Conservation (phyloP, 2,329 filamentous ascomycete genomes). For the Tolypocladium ovalisporum region DNA sequence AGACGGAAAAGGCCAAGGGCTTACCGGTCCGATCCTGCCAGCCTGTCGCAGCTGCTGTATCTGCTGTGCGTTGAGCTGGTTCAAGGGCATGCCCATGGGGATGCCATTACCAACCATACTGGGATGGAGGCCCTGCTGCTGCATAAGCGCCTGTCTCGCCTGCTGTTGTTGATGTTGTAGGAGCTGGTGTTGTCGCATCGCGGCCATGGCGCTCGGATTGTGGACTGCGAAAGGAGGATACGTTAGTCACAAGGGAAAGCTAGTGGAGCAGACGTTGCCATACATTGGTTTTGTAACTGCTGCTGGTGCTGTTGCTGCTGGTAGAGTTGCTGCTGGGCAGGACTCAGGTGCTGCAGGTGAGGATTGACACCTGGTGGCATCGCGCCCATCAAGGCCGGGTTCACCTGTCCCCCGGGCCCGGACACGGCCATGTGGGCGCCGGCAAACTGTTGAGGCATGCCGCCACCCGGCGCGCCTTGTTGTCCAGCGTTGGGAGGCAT, state of each 20-base stretch:
- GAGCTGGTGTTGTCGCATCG: constrained; percentile 44
- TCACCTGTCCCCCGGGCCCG: constrained; percentile 60
- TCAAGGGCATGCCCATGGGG: constrained; percentile 40
- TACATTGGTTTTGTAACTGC: constrained; percentile 24
- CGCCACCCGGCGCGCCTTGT: constrained; percentile 53
- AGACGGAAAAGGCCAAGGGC: constrained; percentile 6
- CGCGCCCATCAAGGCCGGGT: constrained; percentile 63
- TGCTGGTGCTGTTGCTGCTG: constrained; percentile 42
- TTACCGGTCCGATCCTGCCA: constrained; percentile 30
- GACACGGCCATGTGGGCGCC: constrained; percentile 59
- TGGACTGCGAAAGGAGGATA: constrained; percentile 14
- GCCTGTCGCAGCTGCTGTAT: constrained; percentile 36
- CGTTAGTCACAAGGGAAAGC: neutral
- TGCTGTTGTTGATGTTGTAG: constrained; percentile 46
- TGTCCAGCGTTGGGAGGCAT: constrained; percentile 61
- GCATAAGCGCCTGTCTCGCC: constrained; percentile 39
- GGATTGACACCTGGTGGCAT: constrained; percentile 60
- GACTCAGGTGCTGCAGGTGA: constrained; percentile 62
- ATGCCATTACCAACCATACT: constrained; percentile 37
- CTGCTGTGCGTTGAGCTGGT: constrained; percentile 38
- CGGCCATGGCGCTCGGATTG: constrained; percentile 25
- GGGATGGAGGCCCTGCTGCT: constrained; percentile 41
- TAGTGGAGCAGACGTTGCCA: constrained; percentile 3
- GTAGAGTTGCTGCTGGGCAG: constrained; percentile 46
- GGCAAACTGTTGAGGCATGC: constrained; percentile 55